phyloP scores from a whole-genome alignment of 768 basidiomycete species.

The Megacollybia marginata region DNA sequence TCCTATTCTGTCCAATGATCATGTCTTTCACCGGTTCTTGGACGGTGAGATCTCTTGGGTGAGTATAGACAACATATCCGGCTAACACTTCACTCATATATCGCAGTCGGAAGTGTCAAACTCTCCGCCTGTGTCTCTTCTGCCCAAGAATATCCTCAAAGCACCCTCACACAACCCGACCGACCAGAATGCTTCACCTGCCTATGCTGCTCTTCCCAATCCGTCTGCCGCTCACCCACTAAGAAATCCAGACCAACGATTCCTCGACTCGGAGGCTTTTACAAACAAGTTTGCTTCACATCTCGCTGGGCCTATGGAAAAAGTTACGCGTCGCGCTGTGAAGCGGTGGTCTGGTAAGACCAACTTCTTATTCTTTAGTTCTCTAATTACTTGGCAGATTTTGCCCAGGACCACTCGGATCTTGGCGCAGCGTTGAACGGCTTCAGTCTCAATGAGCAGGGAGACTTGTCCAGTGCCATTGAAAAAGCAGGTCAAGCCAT shows the following conservation, averaged over 20 bases:
- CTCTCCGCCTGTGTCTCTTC: constrained; percentile 81
- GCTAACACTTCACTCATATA: background rate
- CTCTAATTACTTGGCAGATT: constrained; percentile 37
- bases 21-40: constrained; percentile 93
- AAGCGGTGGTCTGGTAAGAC: constrained; percentile 89
- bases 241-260: constrained; percentile 90
- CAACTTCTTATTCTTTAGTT: constrained; percentile 4
- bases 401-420: constrained; percentile 82
- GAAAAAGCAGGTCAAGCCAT: constrained; percentile 97
- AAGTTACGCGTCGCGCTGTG: constrained; percentile 83
- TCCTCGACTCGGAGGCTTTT: constrained; percentile 92
- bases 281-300: constrained; percentile 94
- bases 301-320: constrained; percentile 89
- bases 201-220: constrained; percentile 81
- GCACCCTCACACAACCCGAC: constrained; percentile 95
- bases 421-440: constrained; percentile 90
- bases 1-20: constrained; percentile 93
- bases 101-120: constrained; percentile 82
- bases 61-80: constrained; percentile 15
- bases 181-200: constrained; percentile 60
- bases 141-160: constrained; percentile 94
- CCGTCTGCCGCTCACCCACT: constrained; percentile 85
- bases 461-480: constrained; percentile 69
- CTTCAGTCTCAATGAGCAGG: constrained; percentile 82
- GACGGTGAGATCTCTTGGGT: constrained; percentile 97